A percentile compares a stretch with the other conserved stretches of the same genome.
phyloP scores from a whole-genome alignment of 176 grass and related monocot species.

The Musa schizocarpa region DNA sequence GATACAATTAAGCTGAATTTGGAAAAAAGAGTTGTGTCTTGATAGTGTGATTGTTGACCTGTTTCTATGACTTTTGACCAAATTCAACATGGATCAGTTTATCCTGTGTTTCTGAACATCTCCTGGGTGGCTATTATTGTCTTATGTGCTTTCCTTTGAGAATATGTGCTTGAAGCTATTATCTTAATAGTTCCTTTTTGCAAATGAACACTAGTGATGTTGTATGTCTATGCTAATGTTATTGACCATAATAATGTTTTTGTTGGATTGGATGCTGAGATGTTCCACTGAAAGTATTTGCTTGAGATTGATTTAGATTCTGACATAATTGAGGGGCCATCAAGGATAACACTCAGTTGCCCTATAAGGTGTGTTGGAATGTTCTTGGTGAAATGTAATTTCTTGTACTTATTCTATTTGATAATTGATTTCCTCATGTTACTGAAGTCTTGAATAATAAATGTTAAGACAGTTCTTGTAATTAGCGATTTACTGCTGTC shows the following conservation, averaged over 20 bases:
- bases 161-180: neutral
- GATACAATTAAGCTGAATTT: no score
- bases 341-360: conserved; percentile 84
- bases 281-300: neutral
- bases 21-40: no score
- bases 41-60: no score
- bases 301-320: conserved; percentile 37
- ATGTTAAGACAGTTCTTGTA: neutral
- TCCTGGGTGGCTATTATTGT: no score
- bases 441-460: neutral
- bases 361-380: conserved; percentile 69
- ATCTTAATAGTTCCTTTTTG: neutral
- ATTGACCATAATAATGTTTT: neutral
- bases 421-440: neutral
- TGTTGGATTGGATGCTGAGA: neutral
- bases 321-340: conserved; percentile 87
- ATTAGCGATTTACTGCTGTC: conserved; percentile 1
- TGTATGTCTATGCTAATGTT: neutral
- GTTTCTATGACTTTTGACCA: no score
- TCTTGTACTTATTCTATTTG: neutral
- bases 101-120: neutral
- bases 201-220: neutral
- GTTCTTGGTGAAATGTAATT: conserved; percentile 19
- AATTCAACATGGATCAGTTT: no score
- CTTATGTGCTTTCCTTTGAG: neutral